Evolutionary conservation across 2,329 filamentous ascomycete genomes (phyloP).

Genomic region (Blastomyces emzantsi): DNA sequence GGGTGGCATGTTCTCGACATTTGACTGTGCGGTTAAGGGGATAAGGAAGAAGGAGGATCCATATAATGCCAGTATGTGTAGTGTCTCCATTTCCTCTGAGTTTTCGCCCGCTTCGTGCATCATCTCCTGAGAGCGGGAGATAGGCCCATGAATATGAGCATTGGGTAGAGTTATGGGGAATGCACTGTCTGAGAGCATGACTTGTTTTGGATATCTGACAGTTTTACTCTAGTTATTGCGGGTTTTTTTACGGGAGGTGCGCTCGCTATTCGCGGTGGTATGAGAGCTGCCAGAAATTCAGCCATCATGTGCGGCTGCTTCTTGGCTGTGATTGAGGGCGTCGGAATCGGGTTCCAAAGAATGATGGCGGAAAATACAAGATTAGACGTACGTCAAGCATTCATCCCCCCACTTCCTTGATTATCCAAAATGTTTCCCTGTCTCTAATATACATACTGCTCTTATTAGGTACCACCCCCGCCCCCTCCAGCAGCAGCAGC

Average conservation of each 20-base stretch:
- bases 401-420: neutral
- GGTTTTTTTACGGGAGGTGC: constrained; percentile 95
- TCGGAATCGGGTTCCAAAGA: constrained; percentile 89
- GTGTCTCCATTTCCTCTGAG: neutral
- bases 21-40: constrained; percentile 94
- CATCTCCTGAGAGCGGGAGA: neutral
- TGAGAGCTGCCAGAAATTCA: constrained; percentile 85
- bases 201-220: neutral
- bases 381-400: constrained; percentile 51
- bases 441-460: constrained; percentile 3
- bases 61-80: constrained; percentile 69
- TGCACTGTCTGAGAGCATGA: neutral
- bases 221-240: constrained; percentile 57
- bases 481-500: neutral
- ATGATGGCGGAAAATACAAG: constrained; percentile 87
- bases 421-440: neutral
- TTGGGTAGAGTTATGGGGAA: neutral
- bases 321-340: constrained; percentile 91
- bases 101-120: neutral
- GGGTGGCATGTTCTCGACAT: constrained; percentile 92
- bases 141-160: neutral
- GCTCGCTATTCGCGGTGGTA: constrained; percentile 82
- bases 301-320: constrained; percentile 94
- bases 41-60: constrained; percentile 94
- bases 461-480: neutral